Percentiles rank a stretch among this genome's conserved stretches.
phyloP scores from a whole-genome alignment of 495 filamentous ascomycete species.

The Lepraria neglecta region DNA sequence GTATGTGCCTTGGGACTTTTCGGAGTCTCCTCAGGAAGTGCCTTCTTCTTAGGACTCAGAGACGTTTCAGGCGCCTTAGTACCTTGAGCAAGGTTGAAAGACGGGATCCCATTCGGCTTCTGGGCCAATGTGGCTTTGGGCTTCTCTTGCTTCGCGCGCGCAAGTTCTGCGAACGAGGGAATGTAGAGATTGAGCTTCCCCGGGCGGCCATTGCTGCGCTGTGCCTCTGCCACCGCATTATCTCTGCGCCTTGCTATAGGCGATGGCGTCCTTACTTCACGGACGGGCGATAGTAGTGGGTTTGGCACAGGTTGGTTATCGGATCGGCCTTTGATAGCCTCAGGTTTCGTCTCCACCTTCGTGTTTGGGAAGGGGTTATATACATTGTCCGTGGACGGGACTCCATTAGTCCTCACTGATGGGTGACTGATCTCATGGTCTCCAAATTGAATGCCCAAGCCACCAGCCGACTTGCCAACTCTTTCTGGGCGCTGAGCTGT shows the following conservation, averaged over 20 bases:
- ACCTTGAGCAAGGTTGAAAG: slow-evolving; percentile 5
- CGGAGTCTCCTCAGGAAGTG: slow-evolving; percentile 8
- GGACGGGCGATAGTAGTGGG: slow-evolving; percentile 42
- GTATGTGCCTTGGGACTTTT: slow-evolving; percentile 8
- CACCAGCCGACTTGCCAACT: slow-evolving; percentile 10
- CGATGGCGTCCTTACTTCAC: slow-evolving; percentile 42
- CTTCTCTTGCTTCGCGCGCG: slow-evolving; percentile 24
- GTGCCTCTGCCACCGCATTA: background rate
- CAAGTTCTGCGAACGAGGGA: slow-evolving; percentile 23
- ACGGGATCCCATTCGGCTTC: slow-evolving; percentile 33
- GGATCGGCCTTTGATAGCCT: slow-evolving; percentile 10
- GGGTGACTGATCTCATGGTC: slow-evolving; percentile 20
- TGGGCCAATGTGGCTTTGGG: slow-evolving; percentile 32
- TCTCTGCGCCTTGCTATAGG: slow-evolving; percentile 33
- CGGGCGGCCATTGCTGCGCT: slow-evolving; percentile 7
- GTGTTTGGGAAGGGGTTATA: slow-evolving; percentile 14
- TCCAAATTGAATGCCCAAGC: slow-evolving; percentile 25
- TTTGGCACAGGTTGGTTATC: slow-evolving; percentile 21
- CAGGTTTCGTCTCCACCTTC: slow-evolving; percentile 14
- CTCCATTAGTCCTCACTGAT: slow-evolving; percentile 10
- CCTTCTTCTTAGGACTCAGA: slow-evolving; percentile 6
- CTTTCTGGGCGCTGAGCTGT: slow-evolving; percentile 14
- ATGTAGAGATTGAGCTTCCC: slow-evolving; percentile 22
- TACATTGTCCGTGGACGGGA: slow-evolving; percentile 8
- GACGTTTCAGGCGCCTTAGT: slow-evolving; percentile 8